These are phyloP conservation scores for Leucocoprinus sp. DNA, from an alignment of 768 basidiomycete species.

Conservation along the genomic window DNA sequence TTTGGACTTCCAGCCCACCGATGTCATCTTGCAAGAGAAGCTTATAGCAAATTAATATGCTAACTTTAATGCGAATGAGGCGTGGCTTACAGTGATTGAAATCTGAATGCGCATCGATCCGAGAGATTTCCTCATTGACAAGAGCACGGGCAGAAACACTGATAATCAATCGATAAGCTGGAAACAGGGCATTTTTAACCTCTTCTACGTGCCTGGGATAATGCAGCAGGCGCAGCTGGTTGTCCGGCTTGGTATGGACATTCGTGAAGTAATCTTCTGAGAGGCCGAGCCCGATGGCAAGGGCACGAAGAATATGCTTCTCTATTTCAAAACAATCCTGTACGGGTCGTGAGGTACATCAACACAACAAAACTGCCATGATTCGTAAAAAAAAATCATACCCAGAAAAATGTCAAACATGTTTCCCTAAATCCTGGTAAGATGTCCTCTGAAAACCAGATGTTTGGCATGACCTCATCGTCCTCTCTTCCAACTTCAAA, in stretches of 20 bases:
- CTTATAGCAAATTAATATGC: no score
- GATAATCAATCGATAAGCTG: neutral
- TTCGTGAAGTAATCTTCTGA: conserved; percentile 36
- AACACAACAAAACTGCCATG: conserved; percentile 11
- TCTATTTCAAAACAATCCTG: conserved; percentile 36
- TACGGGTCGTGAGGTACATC: neutral
- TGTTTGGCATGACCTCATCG: conserved; percentile 40
- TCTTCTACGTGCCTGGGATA: conserved; percentile 34
- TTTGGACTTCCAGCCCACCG: conserved; percentile 57
- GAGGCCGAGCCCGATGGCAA: conserved; percentile 37
- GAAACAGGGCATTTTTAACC: neutral
- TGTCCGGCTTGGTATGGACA: conserved; percentile 36
- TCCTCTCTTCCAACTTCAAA: conserved; percentile 48
- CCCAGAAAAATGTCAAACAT: conserved; percentile 45
- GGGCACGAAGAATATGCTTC: conserved; percentile 35
- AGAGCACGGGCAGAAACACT: conserved; percentile 28
- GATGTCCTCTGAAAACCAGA: conserved; percentile 46
- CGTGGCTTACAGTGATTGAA: conserved; percentile 46
- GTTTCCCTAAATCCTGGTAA: conserved; percentile 47
- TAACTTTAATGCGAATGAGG: no score
- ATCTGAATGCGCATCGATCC: conserved; percentile 47
- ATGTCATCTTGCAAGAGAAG: conserved; percentile 52
- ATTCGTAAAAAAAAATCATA: conserved; percentile 17
- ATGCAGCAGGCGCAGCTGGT: conserved; percentile 50
- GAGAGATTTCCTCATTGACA: conserved; percentile 26